Evolutionary conservation across 345 rosid species (phyloP).

Genomic region (Bruguiera gymnorhiza): DNA sequence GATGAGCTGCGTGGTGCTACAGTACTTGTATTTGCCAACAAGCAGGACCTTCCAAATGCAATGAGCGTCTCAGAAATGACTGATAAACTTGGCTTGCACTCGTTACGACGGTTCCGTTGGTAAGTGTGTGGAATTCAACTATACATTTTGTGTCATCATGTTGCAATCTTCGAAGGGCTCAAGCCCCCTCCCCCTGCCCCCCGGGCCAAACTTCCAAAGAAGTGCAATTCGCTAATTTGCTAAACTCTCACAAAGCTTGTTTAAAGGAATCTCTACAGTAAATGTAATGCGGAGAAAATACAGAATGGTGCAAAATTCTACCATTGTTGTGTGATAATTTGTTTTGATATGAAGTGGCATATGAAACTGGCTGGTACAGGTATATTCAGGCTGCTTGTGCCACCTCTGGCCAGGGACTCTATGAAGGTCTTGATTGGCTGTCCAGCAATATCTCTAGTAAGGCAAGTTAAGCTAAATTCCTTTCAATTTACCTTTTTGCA

Average conservation of each 20-base stretch:
- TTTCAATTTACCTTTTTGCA: not conserved
- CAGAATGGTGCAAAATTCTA: too few relatives aligned
- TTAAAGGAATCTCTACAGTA: too few relatives aligned
- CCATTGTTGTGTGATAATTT: not conserved
- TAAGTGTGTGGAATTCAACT: slow-evolving; percentile 8
- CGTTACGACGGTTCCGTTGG: slow-evolving; percentile 64
- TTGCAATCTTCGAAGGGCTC: not conserved
- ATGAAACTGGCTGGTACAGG: slow-evolving; percentile 27
- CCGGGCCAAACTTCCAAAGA: too few relatives aligned
- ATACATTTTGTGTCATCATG: not conserved
- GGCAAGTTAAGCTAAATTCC: slow-evolving; percentile 30
- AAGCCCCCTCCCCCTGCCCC: not conserved
- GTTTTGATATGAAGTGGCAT: not conserved
- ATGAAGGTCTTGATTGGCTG: slow-evolving; percentile 72
- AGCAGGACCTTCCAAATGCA: slow-evolving; percentile 69
- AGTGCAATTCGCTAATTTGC: too few relatives aligned
- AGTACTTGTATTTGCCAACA: slow-evolving; percentile 64
- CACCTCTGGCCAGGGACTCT: slow-evolving; percentile 63
- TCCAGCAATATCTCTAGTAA: slow-evolving; percentile 53
- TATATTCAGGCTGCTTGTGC: slow-evolving; percentile 64
- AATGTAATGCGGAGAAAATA: too few relatives aligned
- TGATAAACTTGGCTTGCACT: slow-evolving; percentile 62
- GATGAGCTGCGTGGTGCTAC: slow-evolving; percentile 49
- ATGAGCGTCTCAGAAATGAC: slow-evolving; percentile 57
- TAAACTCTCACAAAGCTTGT: too few relatives aligned